Conservation (phyloP, 176 grass and related monocot species). For the Elaeis guineensis region DNA sequence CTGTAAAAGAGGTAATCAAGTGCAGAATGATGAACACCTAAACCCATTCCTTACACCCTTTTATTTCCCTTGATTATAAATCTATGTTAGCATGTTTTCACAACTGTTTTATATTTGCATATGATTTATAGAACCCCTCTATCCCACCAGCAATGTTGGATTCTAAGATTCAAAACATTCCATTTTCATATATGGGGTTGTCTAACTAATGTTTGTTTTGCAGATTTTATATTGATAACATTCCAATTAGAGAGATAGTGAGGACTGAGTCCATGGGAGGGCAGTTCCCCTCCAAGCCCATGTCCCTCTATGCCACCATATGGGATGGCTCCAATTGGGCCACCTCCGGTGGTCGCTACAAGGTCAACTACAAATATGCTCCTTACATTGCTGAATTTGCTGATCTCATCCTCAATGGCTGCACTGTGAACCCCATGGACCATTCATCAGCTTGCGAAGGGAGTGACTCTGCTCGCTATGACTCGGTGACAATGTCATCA, state of each 20-base stretch:
- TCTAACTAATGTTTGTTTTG: background rate
- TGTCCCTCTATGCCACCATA: constrained; percentile 16
- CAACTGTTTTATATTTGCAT: too few relatives aligned
- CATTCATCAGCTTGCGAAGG: constrained; percentile 3
- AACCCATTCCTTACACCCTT: too few relatives aligned
- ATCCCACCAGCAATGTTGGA: too few relatives aligned
- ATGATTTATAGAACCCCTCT: too few relatives aligned
- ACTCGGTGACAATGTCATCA: background rate
- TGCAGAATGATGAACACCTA: too few relatives aligned
- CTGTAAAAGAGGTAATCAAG: too few relatives aligned
- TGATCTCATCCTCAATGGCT: constrained; percentile 12
- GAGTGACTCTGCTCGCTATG: background rate
- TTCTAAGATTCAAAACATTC: too few relatives aligned
- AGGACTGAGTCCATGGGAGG: background rate
- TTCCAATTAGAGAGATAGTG: constrained; percentile 10
- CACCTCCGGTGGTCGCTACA: constrained; percentile 8
- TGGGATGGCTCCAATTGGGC: constrained; percentile 20
- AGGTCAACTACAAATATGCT: constrained; percentile 17
- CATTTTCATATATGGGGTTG: background rate
- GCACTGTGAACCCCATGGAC: constrained; percentile 7
- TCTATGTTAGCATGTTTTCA: too few relatives aligned
- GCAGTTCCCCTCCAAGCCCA: constrained; percentile 13
- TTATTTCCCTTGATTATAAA: too few relatives aligned
- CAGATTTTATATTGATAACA: constrained; percentile 18
- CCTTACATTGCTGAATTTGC: constrained; percentile 13